phyloP scores from a whole-genome alignment of 129 eudicot genomes.

The Flaveria sonorensis region DNA sequence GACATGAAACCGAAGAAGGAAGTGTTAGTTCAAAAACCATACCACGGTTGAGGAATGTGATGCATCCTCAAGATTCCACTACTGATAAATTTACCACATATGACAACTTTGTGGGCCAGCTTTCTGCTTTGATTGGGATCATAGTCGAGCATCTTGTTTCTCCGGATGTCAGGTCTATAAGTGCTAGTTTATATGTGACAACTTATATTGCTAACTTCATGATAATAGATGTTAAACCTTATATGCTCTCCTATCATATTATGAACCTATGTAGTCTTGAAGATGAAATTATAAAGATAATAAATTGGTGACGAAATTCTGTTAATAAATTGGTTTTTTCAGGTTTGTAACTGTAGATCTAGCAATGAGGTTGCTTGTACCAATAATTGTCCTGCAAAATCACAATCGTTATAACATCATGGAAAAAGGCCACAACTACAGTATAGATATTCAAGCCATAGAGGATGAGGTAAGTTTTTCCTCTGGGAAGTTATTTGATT shows the following conservation, averaged over 20 bases:
- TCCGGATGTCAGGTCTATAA: slow-evolving; percentile 82
- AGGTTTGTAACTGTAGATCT: slow-evolving; percentile 94
- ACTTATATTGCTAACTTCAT: slow-evolving; percentile 7
- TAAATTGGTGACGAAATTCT: not conserved
- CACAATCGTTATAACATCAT: slow-evolving; percentile 85
- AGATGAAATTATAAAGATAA: not conserved
- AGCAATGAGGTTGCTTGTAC: slow-evolving; percentile 84
- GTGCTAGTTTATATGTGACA: not conserved
- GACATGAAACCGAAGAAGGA: slow-evolving; percentile 97
- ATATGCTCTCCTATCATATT: not conserved
- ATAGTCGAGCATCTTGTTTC: slow-evolving; percentile 84
- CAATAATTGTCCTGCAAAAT: slow-evolving; percentile 88
- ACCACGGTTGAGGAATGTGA: slow-evolving; percentile 66
- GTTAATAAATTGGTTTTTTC: slow-evolving; percentile 24
- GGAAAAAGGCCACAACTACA: slow-evolving; percentile 82
- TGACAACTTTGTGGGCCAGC: slow-evolving; percentile 74
- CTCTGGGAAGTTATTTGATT: not conserved
- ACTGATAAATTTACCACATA: slow-evolving; percentile 48
- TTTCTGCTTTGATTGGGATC: slow-evolving; percentile 75
- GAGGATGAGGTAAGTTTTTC: slow-evolving; percentile 65
- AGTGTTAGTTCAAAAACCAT: slow-evolving; percentile 80
- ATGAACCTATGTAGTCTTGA: not conserved
- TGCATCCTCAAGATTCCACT: slow-evolving; percentile 49
- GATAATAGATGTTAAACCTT: slow-evolving; percentile 1
- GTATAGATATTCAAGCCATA: slow-evolving; percentile 76